A percentile compares a stretch with the other conserved stretches of the same genome.
phyloP scores from a whole-genome alignment of 768 basidiomycete genomes.

The Lactarius trivialis region DNA sequence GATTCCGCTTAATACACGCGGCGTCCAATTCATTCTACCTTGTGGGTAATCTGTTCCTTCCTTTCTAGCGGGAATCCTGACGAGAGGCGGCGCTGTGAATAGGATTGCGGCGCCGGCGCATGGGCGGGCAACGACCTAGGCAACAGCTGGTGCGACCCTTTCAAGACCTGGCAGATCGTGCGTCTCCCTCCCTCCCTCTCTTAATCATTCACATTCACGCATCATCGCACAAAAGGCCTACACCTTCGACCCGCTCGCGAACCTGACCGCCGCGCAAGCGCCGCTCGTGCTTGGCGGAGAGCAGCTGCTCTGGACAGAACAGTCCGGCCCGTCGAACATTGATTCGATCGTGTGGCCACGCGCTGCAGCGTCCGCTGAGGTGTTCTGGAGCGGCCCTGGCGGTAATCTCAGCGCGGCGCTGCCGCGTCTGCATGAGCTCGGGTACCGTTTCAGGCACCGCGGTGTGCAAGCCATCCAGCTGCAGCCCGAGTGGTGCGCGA shows the following conservation, averaged over 20 bases:
- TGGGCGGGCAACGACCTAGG: slow-evolving; percentile 53
- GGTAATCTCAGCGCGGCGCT: slow-evolving; percentile 39
- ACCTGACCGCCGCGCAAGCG: slow-evolving; percentile 41
- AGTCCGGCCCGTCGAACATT: slow-evolving; percentile 59
- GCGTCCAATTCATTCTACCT: slow-evolving; percentile 77
- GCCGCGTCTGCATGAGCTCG: slow-evolving; percentile 50
- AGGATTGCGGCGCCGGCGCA: slow-evolving; percentile 66
- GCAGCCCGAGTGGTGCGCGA: slow-evolving; percentile 40
- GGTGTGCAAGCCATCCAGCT: slow-evolving; percentile 33
- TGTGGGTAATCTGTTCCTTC: slow-evolving; percentile 27
- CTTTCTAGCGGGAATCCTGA: not conserved
- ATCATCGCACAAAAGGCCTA: slow-evolving; percentile 37
- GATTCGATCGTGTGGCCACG: slow-evolving; percentile 70
- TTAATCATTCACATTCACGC: not conserved
- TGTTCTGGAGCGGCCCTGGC: slow-evolving; percentile 64
- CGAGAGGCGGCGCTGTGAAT: not conserved
- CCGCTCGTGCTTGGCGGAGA: slow-evolving; percentile 65
- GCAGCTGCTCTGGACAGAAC: slow-evolving; percentile 69
- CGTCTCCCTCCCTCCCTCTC: not conserved
- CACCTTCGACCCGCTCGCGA: slow-evolving; percentile 63
- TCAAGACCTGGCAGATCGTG: slow-evolving; percentile 76
- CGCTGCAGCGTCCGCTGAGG: slow-evolving; percentile 62
- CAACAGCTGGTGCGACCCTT: slow-evolving; percentile 70
- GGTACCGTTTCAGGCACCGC: slow-evolving; percentile 30
- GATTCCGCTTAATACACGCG: slow-evolving; percentile 57